These are phyloP conservation scores for Penicillium sp. DNA, from an alignment of 2,329 filamentous ascomycete species.

Conservation along the genomic window DNA sequence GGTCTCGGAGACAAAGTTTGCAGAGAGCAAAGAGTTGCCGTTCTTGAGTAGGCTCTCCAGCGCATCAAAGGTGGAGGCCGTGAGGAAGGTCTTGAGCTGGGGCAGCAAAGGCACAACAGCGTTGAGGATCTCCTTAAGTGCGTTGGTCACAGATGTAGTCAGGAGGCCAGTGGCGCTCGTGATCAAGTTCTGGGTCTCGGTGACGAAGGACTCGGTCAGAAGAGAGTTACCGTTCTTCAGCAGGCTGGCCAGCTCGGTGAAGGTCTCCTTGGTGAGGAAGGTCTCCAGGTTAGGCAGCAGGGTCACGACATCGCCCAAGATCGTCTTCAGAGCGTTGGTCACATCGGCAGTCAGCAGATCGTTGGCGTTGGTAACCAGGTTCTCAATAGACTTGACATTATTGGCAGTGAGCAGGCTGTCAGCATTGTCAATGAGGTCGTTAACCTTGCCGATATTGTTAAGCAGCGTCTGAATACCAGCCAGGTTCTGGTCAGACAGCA, in stretches of 20 bases:
- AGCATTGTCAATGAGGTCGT: slow-evolving; percentile 30
- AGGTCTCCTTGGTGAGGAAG: slow-evolving; percentile 21
- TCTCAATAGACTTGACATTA: slow-evolving; percentile 28
- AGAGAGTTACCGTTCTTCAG: slow-evolving; percentile 22
- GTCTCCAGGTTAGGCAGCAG: slow-evolving; percentile 20
- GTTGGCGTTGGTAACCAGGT: slow-evolving; percentile 27
- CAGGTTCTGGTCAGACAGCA: slow-evolving; percentile 21
- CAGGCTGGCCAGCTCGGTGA: slow-evolving; percentile 5
- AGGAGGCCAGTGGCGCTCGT: slow-evolving; percentile 19
- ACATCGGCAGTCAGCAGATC: slow-evolving; percentile 26
- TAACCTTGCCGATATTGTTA: slow-evolving; percentile 31
- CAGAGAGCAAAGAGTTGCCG: slow-evolving; percentile 18
- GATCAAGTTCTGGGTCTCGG: slow-evolving; percentile 20
- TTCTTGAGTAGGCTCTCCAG: slow-evolving; percentile 12
- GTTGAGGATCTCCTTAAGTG: slow-evolving; percentile 19
- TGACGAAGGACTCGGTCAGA: slow-evolving; percentile 21
- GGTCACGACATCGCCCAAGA: slow-evolving; percentile 14
- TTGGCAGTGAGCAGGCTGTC: slow-evolving; percentile 27
- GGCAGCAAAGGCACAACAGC: slow-evolving; percentile 19
- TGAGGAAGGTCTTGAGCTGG: slow-evolving; percentile 20
- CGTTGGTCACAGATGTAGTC: slow-evolving; percentile 18
- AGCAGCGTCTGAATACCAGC: slow-evolving; percentile 21
- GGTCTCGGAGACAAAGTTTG: slow-evolving; percentile 22
- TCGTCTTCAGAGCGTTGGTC: slow-evolving; percentile 15
- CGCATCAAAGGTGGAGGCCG: slow-evolving; percentile 11